Evolutionary conservation across 73 alveolate species (phyloP).

Genomic region (Effrenium voratum): DNA sequence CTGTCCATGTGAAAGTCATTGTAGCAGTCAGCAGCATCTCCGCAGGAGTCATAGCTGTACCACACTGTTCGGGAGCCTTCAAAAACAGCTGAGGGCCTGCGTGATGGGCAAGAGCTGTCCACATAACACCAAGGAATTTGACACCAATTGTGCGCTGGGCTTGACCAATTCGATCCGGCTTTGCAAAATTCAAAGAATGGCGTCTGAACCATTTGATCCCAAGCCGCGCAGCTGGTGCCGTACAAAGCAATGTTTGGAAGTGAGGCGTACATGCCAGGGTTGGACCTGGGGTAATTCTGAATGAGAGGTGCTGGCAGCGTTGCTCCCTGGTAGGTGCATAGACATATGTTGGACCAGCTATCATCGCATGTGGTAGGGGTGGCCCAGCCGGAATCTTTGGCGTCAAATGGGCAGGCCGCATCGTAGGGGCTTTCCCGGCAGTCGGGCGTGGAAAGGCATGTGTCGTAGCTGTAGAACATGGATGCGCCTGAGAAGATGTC

Average conservation of each 20-base stretch:
- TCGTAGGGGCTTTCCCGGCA: conserved; percentile 34
- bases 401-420: conserved; percentile 49
- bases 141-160: conserved; percentile 42
- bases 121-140: conserved; percentile 58
- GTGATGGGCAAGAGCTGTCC: conserved; percentile 30
- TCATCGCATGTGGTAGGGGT: conserved; percentile 21
- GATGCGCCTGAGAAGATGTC: conserved; percentile 22
- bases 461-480: conserved; percentile 60
- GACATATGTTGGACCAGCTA: conserved; percentile 53
- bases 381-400: conserved; percentile 44
- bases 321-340: conserved; percentile 37
- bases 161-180: neutral
- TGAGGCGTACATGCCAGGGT: conserved; percentile 8
- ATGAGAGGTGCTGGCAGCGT: neutral
- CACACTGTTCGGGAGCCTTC: neutral
- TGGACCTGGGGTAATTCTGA: conserved; percentile 29
- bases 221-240: conserved; percentile 48
- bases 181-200: conserved; percentile 23
- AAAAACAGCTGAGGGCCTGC: neutral
- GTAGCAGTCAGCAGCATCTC: conserved; percentile 55
- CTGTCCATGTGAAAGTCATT: conserved; percentile 23
- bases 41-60: conserved; percentile 73
- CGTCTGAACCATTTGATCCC: conserved; percentile 51
- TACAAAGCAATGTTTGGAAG: conserved; percentile 22
- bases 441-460: conserved; percentile 70